These are phyloP conservation scores for Trichoderma asperellum DNA, from an alignment of 2,329 filamentous ascomycete genomes.

Conservation along the genomic window DNA sequence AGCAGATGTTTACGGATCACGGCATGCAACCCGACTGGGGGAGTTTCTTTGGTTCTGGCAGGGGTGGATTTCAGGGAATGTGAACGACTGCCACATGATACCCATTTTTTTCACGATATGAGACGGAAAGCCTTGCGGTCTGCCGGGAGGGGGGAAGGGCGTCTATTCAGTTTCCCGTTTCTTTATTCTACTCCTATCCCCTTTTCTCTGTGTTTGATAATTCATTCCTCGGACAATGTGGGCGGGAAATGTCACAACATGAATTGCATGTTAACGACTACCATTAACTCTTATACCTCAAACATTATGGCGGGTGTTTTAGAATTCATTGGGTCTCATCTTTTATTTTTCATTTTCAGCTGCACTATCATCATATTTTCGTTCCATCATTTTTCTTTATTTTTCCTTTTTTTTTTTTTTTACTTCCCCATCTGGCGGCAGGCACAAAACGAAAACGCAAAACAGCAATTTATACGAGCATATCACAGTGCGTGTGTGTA, in stretches of 20 bases:
- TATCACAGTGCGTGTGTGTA: slow-evolving; percentile 13
- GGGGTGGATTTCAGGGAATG: slow-evolving; percentile 50
- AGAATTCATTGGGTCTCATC: slow-evolving; percentile 9
- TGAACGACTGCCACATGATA: slow-evolving; percentile 46
- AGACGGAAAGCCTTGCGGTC: slow-evolving; percentile 25
- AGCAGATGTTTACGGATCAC: slow-evolving; percentile 55
- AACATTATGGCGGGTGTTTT: slow-evolving; percentile 22
- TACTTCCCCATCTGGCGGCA: not conserved
- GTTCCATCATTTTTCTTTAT: not conserved
- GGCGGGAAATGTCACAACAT: slow-evolving; percentile 7
- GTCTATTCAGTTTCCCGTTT: not conserved
- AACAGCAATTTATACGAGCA: not conserved
- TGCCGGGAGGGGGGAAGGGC: slow-evolving; percentile 1
- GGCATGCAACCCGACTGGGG: slow-evolving; percentile 53
- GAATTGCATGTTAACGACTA: slow-evolving; percentile 6
- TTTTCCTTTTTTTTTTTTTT: not conserved
- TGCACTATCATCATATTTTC: not conserved
- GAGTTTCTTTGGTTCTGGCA: slow-evolving; percentile 51
- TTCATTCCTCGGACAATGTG: slow-evolving; percentile 21
- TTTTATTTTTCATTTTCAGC: not conserved
- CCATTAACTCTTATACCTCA: slow-evolving; percentile 17
- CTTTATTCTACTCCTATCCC: not conserved
- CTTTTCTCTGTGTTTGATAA: slow-evolving; percentile 1
- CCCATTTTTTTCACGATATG: slow-evolving; percentile 43
- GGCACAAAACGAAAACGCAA: not conserved